Evolutionary conservation across 2,329 filamentous ascomycete species (phyloP), one percentile per base, ranked within the genome.

Genomic region (Aspergillus pseudonomiae): DNA sequence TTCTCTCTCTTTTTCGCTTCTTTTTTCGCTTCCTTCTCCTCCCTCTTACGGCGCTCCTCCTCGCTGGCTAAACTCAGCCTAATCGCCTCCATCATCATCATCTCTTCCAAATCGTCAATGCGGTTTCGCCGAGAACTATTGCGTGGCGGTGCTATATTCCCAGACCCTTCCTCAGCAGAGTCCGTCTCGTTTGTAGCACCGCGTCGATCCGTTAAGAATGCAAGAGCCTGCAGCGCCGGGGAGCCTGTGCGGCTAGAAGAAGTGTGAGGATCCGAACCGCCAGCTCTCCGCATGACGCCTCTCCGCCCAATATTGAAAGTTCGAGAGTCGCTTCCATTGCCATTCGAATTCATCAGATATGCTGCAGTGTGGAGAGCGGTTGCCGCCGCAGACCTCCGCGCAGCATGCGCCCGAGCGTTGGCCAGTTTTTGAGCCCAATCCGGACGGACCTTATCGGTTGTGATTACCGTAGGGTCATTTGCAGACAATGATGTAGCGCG

Each of bases 51-150:
- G n/a, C 94, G 87, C 48, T 98, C 94, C 72, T 98, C 94, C 75
- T 99, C 95, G 1, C 92, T 90, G 0, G 91, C 93, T n/a, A 99
- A 82, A 55, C 93, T 97, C 34, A 97, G 78, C 45, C 95, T 86
- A 55, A 99, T 96, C 0, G 95, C 95, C 77, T 99, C 95, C 84
- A 95, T 93, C 83, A 98, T 93, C 95, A 99, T 99, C 83, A 99
- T 91, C 56, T 97, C 94, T 75, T 99, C 95, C 0, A 98, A 84
- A 70, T 98, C 94, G 26, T 96, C 92, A 74, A 96, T 88, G 34
- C 92, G 85, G 61, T 78, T 86, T 65, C 87, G 81, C 64, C 89
- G 80, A 41, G 85, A 86, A 68, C 83, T 85, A 9, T 84, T 76
- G n/a, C 80, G 79, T 19, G 80, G 74, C 6, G 80, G 77, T 41